Conservation (phyloP, 2,329 filamentous ascomycete species). For the Aspergillus brasiliensis region DNA sequence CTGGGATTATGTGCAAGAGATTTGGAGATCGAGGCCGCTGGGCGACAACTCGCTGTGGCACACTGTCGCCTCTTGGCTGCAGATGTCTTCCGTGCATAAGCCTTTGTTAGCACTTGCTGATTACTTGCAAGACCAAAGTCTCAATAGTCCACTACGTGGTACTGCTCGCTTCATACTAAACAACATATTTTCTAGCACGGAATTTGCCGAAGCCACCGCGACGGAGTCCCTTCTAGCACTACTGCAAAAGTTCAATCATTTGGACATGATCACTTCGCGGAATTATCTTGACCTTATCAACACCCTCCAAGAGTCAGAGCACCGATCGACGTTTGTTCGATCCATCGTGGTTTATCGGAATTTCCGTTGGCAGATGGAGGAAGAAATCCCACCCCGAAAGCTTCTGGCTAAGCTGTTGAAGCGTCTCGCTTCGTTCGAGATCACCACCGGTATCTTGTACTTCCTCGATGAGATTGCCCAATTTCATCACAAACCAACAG, state of each 20-base stretch:
- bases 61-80: conserved; percentile 17
- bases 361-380: conserved; percentile 37
- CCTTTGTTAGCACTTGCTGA: conserved; percentile 26
- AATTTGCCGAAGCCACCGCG: conserved; percentile 29
- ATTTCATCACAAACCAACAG: conserved; percentile 36
- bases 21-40: conserved; percentile 33
- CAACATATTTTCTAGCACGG: conserved; percentile 28
- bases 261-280: conserved; percentile 25
- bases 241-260: conserved; percentile 26
- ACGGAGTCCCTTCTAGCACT: conserved; percentile 35
- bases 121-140: conserved; percentile 16
- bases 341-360: conserved; percentile 46
- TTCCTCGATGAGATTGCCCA: conserved; percentile 44
- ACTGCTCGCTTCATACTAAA: conserved; percentile 30
- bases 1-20: conserved; percentile 35
- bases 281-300: conserved; percentile 35
- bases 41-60: conserved; percentile 13
- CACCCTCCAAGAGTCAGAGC: conserved; percentile 30
- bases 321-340: conserved; percentile 30
- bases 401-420: conserved; percentile 31
- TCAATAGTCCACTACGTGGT: conserved; percentile 3
- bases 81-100: conserved; percentile 20
- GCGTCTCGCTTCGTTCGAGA: conserved; percentile 30
- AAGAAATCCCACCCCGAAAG: conserved; percentile 20
- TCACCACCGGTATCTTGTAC: conserved; percentile 40